Percentiles rank a stretch among this genome's conserved stretches.
Conservation (phyloP, 2,329 filamentous ascomycete genomes). For the Ophiostoma novo-ulmi region DNA sequence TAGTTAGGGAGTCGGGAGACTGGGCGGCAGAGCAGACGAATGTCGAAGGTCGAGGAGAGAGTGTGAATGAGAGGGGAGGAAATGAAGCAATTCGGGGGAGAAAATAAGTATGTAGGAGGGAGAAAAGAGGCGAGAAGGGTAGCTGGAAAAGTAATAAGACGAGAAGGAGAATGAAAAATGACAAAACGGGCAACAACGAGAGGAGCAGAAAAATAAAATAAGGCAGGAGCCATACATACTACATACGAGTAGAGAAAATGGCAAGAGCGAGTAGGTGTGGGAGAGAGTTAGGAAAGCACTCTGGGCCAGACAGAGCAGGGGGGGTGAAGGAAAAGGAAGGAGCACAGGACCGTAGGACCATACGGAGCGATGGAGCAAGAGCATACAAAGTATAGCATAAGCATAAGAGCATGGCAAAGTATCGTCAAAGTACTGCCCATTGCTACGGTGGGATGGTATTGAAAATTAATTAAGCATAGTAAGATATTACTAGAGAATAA, state of each 20-base stretch:
- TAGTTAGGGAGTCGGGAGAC: background rate
- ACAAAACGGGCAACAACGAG: background rate
- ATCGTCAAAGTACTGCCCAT: conserved; percentile 1
- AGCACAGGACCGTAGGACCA: background rate
- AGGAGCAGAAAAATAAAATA: background rate
- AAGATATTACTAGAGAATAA: background rate
- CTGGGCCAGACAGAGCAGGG: conserved; percentile 8
- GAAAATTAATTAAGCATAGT: background rate
- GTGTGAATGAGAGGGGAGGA: background rate
- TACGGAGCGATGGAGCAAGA: background rate
- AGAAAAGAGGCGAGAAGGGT: background rate
- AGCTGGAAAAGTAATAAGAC: conserved; percentile 2
- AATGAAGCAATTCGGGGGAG: conserved; percentile 1
- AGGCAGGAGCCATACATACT: background rate
- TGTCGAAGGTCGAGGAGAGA: background rate
- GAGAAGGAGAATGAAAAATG: background rate
- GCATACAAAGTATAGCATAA: background rate
- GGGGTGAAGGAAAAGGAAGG: conserved; percentile 13
- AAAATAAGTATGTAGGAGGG: conserved; percentile 13
- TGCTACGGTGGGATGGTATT: conserved; percentile 8
- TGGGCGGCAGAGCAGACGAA: background rate
- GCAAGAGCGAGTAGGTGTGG: conserved; percentile 8
- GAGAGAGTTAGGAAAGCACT: conserved; percentile 14
- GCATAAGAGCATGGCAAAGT: conserved; percentile 5
- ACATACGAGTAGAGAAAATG: conserved; percentile 5